Conservation (phyloP, 1,284 basidiomycete genomes). For the Heterobasidion parviporum region DNA sequence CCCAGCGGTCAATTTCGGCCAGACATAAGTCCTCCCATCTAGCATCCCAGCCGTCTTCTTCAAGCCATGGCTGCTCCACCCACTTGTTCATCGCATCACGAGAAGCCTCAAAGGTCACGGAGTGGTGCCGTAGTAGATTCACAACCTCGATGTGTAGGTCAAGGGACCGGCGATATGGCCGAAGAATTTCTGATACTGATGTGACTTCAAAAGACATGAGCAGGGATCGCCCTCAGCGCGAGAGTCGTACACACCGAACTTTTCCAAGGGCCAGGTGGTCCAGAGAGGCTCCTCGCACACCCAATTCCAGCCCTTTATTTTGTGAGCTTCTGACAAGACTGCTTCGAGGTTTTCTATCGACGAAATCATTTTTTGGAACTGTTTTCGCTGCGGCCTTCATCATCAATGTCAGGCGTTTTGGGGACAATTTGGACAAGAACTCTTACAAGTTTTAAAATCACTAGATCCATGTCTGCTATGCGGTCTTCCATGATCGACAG, state of each 20-base stretch:
- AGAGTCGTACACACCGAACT: conserved; percentile 46
- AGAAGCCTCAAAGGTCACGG: conserved; percentile 59
- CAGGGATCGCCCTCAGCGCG: background rate
- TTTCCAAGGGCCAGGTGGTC: conserved; percentile 73
- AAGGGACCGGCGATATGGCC: conserved; percentile 63
- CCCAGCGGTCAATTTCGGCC: conserved; percentile 67
- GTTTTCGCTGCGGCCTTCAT: conserved; percentile 43
- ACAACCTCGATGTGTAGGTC: conserved; percentile 47
- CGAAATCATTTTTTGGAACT: conserved; percentile 53
- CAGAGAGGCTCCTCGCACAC: conserved; percentile 62
- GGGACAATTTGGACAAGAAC: background rate
- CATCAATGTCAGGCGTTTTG: background rate
- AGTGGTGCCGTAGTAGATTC: conserved; percentile 52
- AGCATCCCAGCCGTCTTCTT: conserved; percentile 58
- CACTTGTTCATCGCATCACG: conserved; percentile 51
- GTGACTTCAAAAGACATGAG: conserved; percentile 33
- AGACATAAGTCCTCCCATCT: conserved; percentile 70
- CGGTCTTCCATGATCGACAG: conserved; percentile 58
- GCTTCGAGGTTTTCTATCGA: conserved; percentile 56
- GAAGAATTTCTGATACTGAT: conserved; percentile 44
- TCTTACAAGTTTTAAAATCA: conserved; percentile 57
- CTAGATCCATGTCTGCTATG: conserved; percentile 48
- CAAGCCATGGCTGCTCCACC: conserved; percentile 56
- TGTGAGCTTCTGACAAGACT: conserved; percentile 58
- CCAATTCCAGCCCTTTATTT: conserved; percentile 61